Evolutionary conservation across 2,329 filamentous ascomycete species (phyloP), one percentile per base, ranked within the genome.

Genomic region (Ilyonectria destructans): DNA sequence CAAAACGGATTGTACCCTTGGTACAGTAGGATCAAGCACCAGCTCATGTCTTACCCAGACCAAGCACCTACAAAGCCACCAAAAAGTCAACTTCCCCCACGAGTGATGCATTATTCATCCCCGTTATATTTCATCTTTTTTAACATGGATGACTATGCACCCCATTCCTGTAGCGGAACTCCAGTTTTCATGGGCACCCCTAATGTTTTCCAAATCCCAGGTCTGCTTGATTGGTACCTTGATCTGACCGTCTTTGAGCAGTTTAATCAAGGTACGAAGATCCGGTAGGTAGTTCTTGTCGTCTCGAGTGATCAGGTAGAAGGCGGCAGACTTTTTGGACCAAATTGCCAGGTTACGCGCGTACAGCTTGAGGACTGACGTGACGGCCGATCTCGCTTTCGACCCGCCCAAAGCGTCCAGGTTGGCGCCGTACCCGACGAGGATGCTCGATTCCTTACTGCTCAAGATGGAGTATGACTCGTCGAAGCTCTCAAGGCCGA

Each of bases 401-500:
- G 71, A 70, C 1, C 64, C 73, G 56, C 73, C 69, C 2, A 83
- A 65, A 31, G 76, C 61, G 51, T 70, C 68, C 68, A 80, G 74
- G 69, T 83, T 84, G 21, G 75, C 78, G 2, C 81, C 82, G 57
- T 78, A 84, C 1, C 76, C 82, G 0, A 84, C 79, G 3, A 84
- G 75, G 46, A 81, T 77, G 17, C 83, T 84, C 19, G 72, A 75
- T 4, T 77, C 69, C 2, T 75, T 51, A 8, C 54, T 61, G n/a
- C 61, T 71, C n/a, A 87, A 77, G 51, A 87, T 84, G 3, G 77
- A 76, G 77, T 80, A 87, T 10, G 82, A 84, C 71, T 87, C 85
- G 66, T 86, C 84, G 70, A 79, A 87, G 66, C 83, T 85, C 67
- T 86, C 83, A 68, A 83, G 86, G 37, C 85, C 85, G 3, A 87